phyloP scores from a whole-genome alignment of 2,329 filamentous ascomycete species.

The Dactylellina leptospora region DNA sequence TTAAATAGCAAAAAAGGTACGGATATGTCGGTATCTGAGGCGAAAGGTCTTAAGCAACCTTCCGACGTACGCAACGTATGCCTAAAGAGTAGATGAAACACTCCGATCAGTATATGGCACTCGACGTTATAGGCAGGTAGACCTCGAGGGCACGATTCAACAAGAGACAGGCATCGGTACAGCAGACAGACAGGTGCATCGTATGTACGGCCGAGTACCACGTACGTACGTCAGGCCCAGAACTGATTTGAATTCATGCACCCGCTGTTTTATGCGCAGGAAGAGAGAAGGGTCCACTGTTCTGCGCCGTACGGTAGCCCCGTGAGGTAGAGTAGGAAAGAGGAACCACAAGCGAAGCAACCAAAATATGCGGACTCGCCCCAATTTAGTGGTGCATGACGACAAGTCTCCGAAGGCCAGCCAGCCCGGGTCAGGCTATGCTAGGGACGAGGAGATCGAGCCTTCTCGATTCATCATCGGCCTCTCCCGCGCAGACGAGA shows the following conservation, averaged over 20 bases:
- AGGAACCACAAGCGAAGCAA: slow-evolving; percentile 51
- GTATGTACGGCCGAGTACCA: neutral
- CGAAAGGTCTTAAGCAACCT: slow-evolving; percentile 32
- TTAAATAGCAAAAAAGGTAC: slow-evolving; percentile 17
- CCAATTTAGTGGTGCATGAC: slow-evolving; percentile 53
- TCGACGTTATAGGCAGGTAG: slow-evolving; percentile 49
- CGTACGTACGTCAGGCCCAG: neutral
- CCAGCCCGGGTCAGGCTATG: slow-evolving; percentile 11
- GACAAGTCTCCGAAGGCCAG: slow-evolving; percentile 41
- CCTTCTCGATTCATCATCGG: slow-evolving; percentile 38
- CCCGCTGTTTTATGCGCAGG: slow-evolving; percentile 2
- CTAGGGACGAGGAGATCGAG: slow-evolving; percentile 17
- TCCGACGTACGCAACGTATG: slow-evolving; percentile 48
- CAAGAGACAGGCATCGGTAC: slow-evolving; percentile 39
- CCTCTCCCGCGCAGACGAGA: slow-evolving; percentile 49
- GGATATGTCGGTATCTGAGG: slow-evolving; percentile 20
- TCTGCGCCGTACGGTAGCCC: slow-evolving; percentile 18
- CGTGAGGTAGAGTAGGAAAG: slow-evolving; percentile 36
- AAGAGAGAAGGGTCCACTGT: neutral
- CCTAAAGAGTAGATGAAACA: slow-evolving; percentile 53
- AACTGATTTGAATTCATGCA: neutral
- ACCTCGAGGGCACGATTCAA: slow-evolving; percentile 30
- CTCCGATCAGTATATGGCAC: slow-evolving; percentile 52
- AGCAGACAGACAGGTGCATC: neutral
- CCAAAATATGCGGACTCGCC: slow-evolving; percentile 35